Evolutionary conservation across 495 filamentous ascomycete genomes (phyloP).

Genomic region (Daldinia grandis): DNA sequence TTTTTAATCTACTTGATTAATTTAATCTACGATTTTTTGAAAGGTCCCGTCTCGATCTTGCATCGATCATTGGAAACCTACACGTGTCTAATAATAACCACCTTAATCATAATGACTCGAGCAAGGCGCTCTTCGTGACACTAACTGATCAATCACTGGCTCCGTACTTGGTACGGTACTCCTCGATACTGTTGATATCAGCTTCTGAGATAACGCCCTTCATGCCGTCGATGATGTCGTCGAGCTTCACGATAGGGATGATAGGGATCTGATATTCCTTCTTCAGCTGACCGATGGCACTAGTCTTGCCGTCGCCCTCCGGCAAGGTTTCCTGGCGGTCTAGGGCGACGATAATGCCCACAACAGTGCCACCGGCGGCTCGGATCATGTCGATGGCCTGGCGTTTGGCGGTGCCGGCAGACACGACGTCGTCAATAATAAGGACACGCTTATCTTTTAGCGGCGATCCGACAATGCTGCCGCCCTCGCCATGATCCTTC

Average conservation of each 20-base stretch:
- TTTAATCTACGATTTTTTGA: constrained; percentile 5
- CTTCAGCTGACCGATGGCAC: constrained; percentile 80
- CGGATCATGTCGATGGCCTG: constrained; percentile 87
- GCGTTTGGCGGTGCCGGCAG: constrained; percentile 90
- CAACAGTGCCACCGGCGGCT: constrained; percentile 79
- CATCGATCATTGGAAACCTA: constrained; percentile 13
- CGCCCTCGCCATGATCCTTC: constrained; percentile 94
- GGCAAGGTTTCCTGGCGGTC: constrained; percentile 86
- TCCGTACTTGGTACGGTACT: constrained; percentile 79
- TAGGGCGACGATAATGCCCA: constrained; percentile 85
- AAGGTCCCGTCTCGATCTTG: constrained; percentile 19
- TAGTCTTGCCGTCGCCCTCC: constrained; percentile 61
- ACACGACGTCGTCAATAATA: constrained; percentile 96
- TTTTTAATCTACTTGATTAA: constrained; percentile 15
- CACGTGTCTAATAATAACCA: constrained; percentile 16
- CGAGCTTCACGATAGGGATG: constrained; percentile 66
- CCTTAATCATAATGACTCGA: background rate
- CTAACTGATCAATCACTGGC: constrained; percentile 60
- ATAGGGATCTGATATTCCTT: constrained; percentile 70
- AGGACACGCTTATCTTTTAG: constrained; percentile 85
- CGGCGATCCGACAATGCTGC: constrained; percentile 85
- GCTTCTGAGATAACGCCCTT: constrained; percentile 60
- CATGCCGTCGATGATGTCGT: constrained; percentile 80
- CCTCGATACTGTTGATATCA: constrained; percentile 76
- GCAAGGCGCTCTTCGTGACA: background rate